A percentile compares a stretch with the other conserved stretches of the same genome.
These are phyloP conservation scores for Heliosperma pusillum DNA, from an alignment of 148 eudicot genomes.

Conservation along the genomic window DNA sequence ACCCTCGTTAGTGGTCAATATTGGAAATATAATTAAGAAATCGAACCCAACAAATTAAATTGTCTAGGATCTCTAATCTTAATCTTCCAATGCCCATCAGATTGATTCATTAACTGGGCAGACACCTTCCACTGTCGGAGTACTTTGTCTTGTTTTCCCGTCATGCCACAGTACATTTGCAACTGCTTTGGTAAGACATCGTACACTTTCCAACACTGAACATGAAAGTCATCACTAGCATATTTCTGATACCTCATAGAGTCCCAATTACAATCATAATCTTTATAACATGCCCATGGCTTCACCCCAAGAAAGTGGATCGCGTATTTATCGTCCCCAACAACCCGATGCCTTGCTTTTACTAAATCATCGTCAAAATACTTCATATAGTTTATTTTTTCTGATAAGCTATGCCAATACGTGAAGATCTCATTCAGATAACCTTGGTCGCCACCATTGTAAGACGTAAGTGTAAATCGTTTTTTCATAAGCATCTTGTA, in stretches of 20 bases:
- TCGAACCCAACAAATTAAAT: conserved; percentile 1
- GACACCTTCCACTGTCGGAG: conserved; percentile 32
- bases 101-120: conserved; percentile 31
- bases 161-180: conserved; percentile 39
- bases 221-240: conserved; percentile 56
- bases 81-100: conserved; percentile 68
- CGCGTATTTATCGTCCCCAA: conserved; percentile 37
- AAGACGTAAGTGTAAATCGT: conserved; percentile 34
- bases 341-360: conserved; percentile 10
- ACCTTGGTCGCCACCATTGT: conserved; percentile 86
- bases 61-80: conserved; percentile 55
- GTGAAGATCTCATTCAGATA: conserved; percentile 61
- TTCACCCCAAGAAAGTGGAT: conserved; percentile 68
- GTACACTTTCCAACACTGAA: conserved; percentile 60
- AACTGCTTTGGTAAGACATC: conserved; percentile 47
- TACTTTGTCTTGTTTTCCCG: conserved; percentile 30
- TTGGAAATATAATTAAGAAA: not conserved
- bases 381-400: conserved; percentile 43
- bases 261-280: conserved; percentile 83
- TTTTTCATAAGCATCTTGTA: conserved; percentile 48
- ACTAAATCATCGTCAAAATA: conserved; percentile 12
- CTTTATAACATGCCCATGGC: conserved; percentile 70
- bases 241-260: conserved; percentile 14
- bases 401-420: conserved; percentile 68
- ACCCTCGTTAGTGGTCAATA: no score